phyloP scores from a whole-genome alignment of 108 stramenopile species.

The Tribonema minus region DNA sequence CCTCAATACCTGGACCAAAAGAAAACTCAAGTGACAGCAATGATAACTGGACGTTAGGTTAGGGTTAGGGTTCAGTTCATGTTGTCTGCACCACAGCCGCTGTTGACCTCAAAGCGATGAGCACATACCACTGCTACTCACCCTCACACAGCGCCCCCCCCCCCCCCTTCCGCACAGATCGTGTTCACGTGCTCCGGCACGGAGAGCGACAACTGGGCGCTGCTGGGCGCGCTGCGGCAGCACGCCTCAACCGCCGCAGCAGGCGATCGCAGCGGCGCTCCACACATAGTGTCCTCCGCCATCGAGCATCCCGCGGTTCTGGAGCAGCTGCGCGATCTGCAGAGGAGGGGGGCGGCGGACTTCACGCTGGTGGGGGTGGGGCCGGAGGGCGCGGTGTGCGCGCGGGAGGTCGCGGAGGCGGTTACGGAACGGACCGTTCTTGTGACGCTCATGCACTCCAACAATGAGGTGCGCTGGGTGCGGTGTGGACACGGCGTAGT shows the following conservation, averaged over 20 bases:
- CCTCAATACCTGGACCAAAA: too few species aligned
- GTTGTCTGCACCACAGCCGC: too few species aligned
- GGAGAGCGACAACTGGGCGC: constrained; percentile 93
- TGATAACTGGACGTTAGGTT: too few species aligned
- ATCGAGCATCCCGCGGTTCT: constrained; percentile 89
- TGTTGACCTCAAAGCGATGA: too few species aligned
- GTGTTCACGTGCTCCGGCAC: constrained; percentile 88
- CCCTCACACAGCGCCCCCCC: too few species aligned
- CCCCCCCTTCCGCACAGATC: background rate
- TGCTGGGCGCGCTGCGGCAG: constrained; percentile 67
- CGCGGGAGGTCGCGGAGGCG: constrained; percentile 64
- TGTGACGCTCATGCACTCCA: constrained; percentile 93
- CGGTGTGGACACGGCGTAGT: too few species aligned
- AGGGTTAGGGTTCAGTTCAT: too few species aligned
- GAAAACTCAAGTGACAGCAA: too few species aligned
- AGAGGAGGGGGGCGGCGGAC: constrained; percentile 14
- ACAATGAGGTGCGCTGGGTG: constrained; percentile 86
- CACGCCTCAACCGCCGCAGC: background rate
- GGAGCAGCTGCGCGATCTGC: constrained; percentile 59
- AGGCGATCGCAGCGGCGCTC: background rate
- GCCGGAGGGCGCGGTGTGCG: constrained; percentile 67
- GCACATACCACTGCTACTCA: too few species aligned
- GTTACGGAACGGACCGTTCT: constrained; percentile 67
- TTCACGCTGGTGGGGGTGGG: constrained; percentile 80
- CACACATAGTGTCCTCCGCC: constrained; percentile 77